These are phyloP conservation scores for Phascolomyces articulosus DNA, from an alignment of 371 early-diverging fungal species.

Conservation along the genomic window DNA sequence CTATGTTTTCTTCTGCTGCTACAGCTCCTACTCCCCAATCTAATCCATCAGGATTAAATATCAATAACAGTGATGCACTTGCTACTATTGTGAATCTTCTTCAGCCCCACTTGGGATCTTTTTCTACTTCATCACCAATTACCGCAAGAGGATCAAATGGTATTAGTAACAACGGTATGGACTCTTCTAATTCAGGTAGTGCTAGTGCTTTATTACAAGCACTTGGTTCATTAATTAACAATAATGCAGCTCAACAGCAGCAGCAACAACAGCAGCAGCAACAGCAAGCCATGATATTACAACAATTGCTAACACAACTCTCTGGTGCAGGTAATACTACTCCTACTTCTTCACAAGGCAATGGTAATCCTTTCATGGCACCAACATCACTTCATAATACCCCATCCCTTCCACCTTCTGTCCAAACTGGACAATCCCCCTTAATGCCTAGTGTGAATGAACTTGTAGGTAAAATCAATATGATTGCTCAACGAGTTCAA, in stretches of 20 bases:
- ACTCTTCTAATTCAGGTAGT: not conserved
- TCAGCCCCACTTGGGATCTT: not conserved
- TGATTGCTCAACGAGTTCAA: not conserved
- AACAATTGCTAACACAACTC: not conserved
- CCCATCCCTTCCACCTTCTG: not conserved
- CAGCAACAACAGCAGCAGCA: not conserved
- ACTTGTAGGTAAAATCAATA: not conserved
- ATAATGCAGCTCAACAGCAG: not conserved
- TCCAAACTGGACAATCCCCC: not conserved
- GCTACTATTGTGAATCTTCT: constrained; percentile 71
- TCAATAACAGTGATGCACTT: not conserved
- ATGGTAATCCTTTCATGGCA: not conserved
- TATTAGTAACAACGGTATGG: not conserved
- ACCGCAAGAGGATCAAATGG: not conserved
- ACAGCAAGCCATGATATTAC: not conserved
- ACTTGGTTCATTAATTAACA: not conserved
- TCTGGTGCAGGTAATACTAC: not conserved
- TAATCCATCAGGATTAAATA: too few relatives aligned
- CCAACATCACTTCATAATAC: not conserved
- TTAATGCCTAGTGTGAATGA: not conserved
- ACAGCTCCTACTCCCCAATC: not conserved
- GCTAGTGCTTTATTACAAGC: not conserved
- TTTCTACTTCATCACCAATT: not conserved
- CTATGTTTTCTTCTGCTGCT: not conserved
- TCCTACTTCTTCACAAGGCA: not conserved